Conservation (phyloP, 2,329 filamentous ascomycete species). For the Ceratocystis cubensis region DNA sequence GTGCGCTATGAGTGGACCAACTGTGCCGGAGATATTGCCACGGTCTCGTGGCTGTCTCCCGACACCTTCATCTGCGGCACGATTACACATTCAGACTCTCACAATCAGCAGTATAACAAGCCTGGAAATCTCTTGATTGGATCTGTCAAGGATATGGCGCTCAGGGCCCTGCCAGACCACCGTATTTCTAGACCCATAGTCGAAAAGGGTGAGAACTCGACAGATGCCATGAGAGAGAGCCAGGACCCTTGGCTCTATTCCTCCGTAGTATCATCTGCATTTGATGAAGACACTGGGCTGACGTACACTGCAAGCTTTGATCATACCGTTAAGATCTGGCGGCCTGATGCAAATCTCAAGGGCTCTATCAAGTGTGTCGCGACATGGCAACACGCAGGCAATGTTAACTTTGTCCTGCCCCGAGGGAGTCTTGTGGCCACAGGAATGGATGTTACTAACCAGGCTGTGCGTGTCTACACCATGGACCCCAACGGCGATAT, state of each 20-base stretch:
- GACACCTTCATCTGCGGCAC: conserved; percentile 49
- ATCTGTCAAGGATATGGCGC: conserved; percentile 33
- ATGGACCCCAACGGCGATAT: conserved; percentile 30
- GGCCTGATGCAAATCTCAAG: conserved; percentile 26
- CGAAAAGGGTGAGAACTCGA: conserved; percentile 42
- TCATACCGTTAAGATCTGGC: conserved; percentile 48
- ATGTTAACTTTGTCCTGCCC: conserved; percentile 49
- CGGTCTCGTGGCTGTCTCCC: conserved; percentile 44
- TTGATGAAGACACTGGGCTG: conserved; percentile 34
- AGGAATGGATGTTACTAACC: conserved; percentile 41
- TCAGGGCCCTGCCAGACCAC: conserved; percentile 45
- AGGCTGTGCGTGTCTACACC: conserved; percentile 46
- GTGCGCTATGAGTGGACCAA: conserved; percentile 44
- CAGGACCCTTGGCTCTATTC: conserved; percentile 53
- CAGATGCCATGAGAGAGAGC: conserved; percentile 43
- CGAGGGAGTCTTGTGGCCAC: conserved; percentile 41
- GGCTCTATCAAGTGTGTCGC: conserved; percentile 31
- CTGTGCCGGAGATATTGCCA: conserved; percentile 49
- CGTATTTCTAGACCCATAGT: conserved; percentile 43
- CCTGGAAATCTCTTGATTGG: conserved; percentile 49
- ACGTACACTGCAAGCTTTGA: conserved; percentile 52
- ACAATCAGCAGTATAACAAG: conserved; percentile 56
- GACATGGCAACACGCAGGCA: conserved; percentile 45
- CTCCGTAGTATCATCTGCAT: conserved; percentile 50
- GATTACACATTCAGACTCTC: conserved; percentile 47